Evolutionary conservation across 1,284 basidiomycete genomes (phyloP), one percentile per base, ranked within the genome.

Genomic region (Pterulicium gracile): DNA sequence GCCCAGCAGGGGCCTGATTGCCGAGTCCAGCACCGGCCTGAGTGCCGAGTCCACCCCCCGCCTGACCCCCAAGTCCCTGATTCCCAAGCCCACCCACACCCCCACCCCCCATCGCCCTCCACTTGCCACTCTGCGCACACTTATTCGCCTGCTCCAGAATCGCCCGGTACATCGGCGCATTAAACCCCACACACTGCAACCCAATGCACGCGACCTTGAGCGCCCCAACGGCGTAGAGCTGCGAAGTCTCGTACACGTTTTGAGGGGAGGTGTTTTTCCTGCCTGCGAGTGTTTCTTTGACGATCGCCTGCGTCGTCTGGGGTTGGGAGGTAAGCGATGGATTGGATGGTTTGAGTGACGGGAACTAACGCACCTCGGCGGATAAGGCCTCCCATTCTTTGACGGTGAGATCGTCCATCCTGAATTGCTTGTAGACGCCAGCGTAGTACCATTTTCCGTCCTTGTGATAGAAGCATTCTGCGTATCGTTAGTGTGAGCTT

Each of bases 401-500:
- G 3, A 67, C 59, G 1, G 74, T 75, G 14, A 87, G 62, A 50
- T 83, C 75, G 23, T 77, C 76, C 42, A 88, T 67, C 45, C 68
- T 63, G 55, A 86, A 76, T 1, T 72, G 72, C 46, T 69, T 73
- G 61, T 88, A 88, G 4, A 75, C 68, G n/a, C 84, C 84, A 13
- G 84, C 83, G 50, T 87, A 87, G 57, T 87, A 86, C 81, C 81
- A 87, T 51, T 75, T 74, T 12, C 79, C 79, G 47, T 84, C 80
- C 56, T 77, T 84, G 58, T 79, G 79, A 54, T 77, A 87, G 59
- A 87, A 86, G 52, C 81, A 87, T 56, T 86, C 84, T 86, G 50
- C n/a, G 44, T 12, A 24, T 24, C 10, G 51, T 34, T 12, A 48
- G 42, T 35, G 34, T 34, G 15, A 21, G 24, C 23, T 18, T n/a